Base-by-base conservation (phyloP, 225 moss, liverwort and hornwort genomes). In the Neckera pumila region DNA sequence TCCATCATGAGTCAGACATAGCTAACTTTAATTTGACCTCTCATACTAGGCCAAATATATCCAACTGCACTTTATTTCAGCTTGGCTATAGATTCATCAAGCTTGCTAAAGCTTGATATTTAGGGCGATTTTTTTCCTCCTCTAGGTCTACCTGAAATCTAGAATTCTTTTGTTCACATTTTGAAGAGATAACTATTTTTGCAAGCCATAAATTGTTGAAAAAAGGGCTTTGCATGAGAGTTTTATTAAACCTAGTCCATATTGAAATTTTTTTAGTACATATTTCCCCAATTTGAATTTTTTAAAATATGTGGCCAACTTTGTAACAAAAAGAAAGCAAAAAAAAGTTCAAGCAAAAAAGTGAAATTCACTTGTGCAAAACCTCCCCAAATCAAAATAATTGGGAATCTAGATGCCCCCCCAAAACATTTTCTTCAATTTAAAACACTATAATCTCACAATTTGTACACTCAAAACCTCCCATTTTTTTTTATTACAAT, bases 331-430 rank as follows among this genome's bases (percentile, higher is more conserved):
- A 67, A 11, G 2, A n/a, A 34, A 64, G 9, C 1, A 65, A 12
- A 22, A 67, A 45, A 11, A 11, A 20, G 2, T 36, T 20, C 10
- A n/a, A 66, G 6, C 2, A 21, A 36, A 66, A 14, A n/a, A 22
- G 2, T 67, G 2, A 67, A n/a, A 22, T n/a, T n/a, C 22, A 38
- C 7, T 13, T 67, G 12, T 67, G 1, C 7, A 67, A 38, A 22
- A 3, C 22, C n/a, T 67, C 7, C 22, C 0, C 0, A 1, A 38
- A 22, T 38, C 1, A n/a, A 4, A 22, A 7, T 2, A 34, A 0
- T 3, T 17, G 0, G 5, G 1, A 65, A 65, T 10, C 34, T 19
- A 2, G 17, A 64, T 17, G 33, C 5, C 12, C 2, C 4, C 21
- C 0, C 1, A n/a, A 67, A 67, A 12, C 3, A n/a, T 22, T 67